Base-by-base conservation (phyloP, 2,329 filamentous ascomycete species). In the Aspergillus novofumigatus region DNA sequence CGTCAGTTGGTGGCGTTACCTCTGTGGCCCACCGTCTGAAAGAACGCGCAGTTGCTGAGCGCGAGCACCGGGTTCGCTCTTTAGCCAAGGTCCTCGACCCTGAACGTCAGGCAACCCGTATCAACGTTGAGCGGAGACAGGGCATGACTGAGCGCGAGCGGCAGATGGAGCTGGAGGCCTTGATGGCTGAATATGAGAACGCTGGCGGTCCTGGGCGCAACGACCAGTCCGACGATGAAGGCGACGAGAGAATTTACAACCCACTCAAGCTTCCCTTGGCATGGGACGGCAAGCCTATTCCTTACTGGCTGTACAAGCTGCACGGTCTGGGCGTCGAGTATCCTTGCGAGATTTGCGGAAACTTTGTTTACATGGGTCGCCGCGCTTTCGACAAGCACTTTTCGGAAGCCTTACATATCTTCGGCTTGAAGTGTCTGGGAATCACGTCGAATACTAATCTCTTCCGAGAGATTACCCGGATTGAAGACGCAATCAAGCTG, bases 201-300 rank as follows among this genome's bases (percentile, higher is more conserved):
- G 57, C 64, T 25, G 66, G 64, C 41, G 67, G 65, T 58, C 62
- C 73, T 65, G 55, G 76, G 67, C 62, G 67, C 3, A 82, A 83
- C 7, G 82, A 82, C 0, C 86, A 86, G 10, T 89, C 91, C 0
- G 90, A 88, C 0, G 85, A 87, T 3, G 87, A 91, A 14, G 89
- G 86, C 42, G 90, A 93, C 47, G 92, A 96, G 62, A 92, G 87
- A 71, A 90, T 97, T 58, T 97, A 97, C 81, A 99, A 99, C 73
- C 94, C 94, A 0, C 83, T 99, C 63, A 99, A 99, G 72, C 82
- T 99, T 1, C 94, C 94, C 0, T 82, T 99, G 7, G 93, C 91
- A 2, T 99, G 95, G 95, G 94, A 99, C 65, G 94, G 95, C 66
- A 99, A 99, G 72, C 94, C 95, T 0, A 99, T 99, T 67, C 94